These are phyloP conservation scores for Myxozyma sirexii DNA, from an alignment of 805 yeast species.

Conservation along the genomic window DNA sequence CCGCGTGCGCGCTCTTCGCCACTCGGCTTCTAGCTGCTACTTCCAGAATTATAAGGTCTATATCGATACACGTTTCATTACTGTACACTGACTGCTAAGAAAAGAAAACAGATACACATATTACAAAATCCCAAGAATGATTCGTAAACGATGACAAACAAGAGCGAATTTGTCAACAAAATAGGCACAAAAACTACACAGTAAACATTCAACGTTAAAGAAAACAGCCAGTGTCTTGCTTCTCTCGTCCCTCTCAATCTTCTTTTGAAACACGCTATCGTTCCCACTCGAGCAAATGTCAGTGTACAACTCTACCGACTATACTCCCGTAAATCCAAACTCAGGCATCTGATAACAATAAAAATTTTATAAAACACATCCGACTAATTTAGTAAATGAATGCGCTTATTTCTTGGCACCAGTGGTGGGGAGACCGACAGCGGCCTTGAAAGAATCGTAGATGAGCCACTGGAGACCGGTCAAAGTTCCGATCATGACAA, in stretches of 20 bases:
- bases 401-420: constrained; percentile 52
- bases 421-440: constrained; percentile 91
- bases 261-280: no score
- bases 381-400: background rate
- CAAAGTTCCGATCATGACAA: constrained; percentile 94
- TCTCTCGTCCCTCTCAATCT: no score
- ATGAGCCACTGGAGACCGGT: constrained; percentile 97
- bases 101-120: background rate
- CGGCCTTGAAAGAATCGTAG: constrained; percentile 95
- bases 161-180: no score
- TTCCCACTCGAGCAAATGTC: background rate
- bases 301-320: background rate
- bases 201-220: no score
- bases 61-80: background rate
- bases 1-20: no score
- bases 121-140: background rate
- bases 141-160: background rate
- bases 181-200: no score
- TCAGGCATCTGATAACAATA: background rate
- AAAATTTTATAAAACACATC: background rate
- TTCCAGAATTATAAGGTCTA: no score
- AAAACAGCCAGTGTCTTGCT: no score
- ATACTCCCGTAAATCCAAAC: background rate
- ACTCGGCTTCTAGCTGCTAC: no score
- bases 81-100: background rate